A percentile compares a stretch with the other conserved stretches of the same genome.
phyloP scores from a whole-genome alignment of 2,329 filamentous ascomycete genomes.

The Colletotrichum sp. region DNA sequence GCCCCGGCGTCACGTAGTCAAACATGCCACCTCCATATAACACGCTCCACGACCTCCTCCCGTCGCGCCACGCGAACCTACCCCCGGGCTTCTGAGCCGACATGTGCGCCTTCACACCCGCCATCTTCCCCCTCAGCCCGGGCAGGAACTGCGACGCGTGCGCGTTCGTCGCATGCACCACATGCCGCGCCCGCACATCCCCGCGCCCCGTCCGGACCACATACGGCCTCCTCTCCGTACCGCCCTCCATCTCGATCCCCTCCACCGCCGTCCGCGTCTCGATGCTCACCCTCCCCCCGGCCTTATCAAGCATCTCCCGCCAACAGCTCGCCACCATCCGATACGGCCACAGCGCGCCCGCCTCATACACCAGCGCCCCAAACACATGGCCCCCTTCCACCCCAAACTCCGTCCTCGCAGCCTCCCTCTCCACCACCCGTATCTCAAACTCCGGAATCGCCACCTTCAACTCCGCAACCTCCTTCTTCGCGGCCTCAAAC shows the following conservation, averaged over 20 bases:
- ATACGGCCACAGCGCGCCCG: conserved; percentile 57
- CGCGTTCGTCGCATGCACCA: conserved; percentile 65
- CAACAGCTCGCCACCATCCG: conserved; percentile 52
- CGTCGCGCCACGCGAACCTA: conserved; percentile 33
- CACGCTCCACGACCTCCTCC: conserved; percentile 55
- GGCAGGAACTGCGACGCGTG: conserved; percentile 58
- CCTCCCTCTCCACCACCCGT: conserved; percentile 35
- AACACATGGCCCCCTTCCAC: conserved; percentile 35
- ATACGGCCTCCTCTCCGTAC: conserved; percentile 35
- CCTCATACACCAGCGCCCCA: conserved; percentile 49
- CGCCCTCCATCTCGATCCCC: conserved; percentile 25
- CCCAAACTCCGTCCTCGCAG: conserved; percentile 40
- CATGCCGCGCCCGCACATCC: conserved; percentile 47
- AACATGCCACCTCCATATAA: conserved; percentile 45
- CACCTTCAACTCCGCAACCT: conserved; percentile 36
- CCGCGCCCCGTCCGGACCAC: conserved; percentile 51
- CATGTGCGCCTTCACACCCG: conserved; percentile 54
- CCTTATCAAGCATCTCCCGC: conserved; percentile 40
- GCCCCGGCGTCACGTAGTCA: conserved; percentile 60
- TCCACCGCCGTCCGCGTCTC: conserved; percentile 40
- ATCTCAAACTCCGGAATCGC: conserved; percentile 47
- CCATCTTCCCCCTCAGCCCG: conserved; percentile 48
- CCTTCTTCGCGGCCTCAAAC: conserved; percentile 34
- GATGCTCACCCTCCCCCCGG: conserved; percentile 39
- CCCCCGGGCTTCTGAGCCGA: conserved; percentile 47